Evolutionary conservation across 352 stramenopile genomes (phyloP), one percentile per base, ranked within the genome.

Genomic region (Blastocystis sp.): DNA sequence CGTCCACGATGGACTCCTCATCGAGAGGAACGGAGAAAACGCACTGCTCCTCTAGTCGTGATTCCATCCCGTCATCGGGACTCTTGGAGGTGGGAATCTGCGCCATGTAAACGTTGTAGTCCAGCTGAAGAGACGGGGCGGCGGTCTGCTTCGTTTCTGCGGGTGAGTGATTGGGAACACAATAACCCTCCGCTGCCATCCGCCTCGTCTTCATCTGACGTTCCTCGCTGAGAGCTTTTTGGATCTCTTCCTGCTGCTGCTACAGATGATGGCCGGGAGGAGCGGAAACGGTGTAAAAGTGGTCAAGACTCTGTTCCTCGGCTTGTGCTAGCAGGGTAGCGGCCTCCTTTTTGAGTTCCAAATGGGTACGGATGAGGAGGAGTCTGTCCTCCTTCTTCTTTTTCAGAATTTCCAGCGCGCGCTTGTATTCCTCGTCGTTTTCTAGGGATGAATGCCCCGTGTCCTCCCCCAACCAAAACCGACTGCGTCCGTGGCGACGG

Each of bases 381-480:
- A 84, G 40, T 17, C 52, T 34, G 57, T 68, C 66, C 34, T 84
- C 57, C 43, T 42, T 14, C 74, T 84, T 62, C 57, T 84, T 84
- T 24, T 84, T 28, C 3, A 84, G 24, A 17, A 42, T 59, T 21
- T 84, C 57, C 4, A 84, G 19, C 19, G 74, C 74, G 52, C 48
- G n/a, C 24, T 84, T 66, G 48, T 60, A 84, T 45, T 84, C 74
- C 28, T 68, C 60, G 45, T 84, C 74, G 43, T 84, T 28, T 21
- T 84, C 74, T 84, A 38, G 28, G 10, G 48, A 6, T 17, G 6
- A 52, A 40, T 38, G 28, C 17, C 11, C 28, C 7, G n/a, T 42
- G 38, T 68, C 57, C 54, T 24, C 54, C 52, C 68, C 7, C 4
- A 6, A 42, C 60, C 52, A 11, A 84, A 68, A 69, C 57, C 54